Base-by-base conservation (phyloP, 805 yeast genomes). In the Metschnikowia reukaufii region DNA sequence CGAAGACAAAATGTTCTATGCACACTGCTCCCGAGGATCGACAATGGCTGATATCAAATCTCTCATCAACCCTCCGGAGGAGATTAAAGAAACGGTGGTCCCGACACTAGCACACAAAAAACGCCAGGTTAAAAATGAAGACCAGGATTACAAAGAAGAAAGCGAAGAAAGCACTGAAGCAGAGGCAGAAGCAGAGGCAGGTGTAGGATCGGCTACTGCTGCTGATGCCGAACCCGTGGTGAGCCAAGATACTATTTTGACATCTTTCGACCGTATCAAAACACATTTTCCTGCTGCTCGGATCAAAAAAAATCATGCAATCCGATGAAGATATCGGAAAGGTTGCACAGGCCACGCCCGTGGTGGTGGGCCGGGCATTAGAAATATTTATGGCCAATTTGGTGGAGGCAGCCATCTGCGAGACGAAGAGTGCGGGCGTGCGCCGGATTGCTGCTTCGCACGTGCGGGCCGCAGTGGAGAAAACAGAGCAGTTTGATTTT, bases 291-390 rank as follows among this genome's bases (percentile, higher is more conserved):
- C 96, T 4, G 86, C 90, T 4, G 98, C 98, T 2, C 81, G 98
- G 52, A 90, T 94, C 59, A 94, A 94, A 73, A n/a, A 88, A 94
- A 59, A 81, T 94, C 49, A 92, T 94, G 97, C 99, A 94, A 63
- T 84, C 95, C 23, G 99, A 94, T 66, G 99, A 94, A 54, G 99
- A 94, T 54, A 91, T 94, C 37, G 99, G 99, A 2, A 94, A 94
- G 63, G 98, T 94, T 4, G 97, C 99, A 3, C 97, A 91, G 62
- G 97, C 97, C 1, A 95, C 99, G 2, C 99, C 99, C 0, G 86
- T 92, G n/a, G 92, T 92, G 15, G 96, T 94, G 7, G 97, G 98
- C 6, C 79, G 97, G 52, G 96, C 99, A 0, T 73, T 94, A 43
- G 98, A 94, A 68, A 78, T 89, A 50, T 94, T 94, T 64, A 81